A percentile compares a stretch with the other conserved stretches of the same genome.
Evolutionary conservation across 2,329 filamentous ascomycete genomes (phyloP).

Genomic region (Pseudocercospora macadamiae): DNA sequence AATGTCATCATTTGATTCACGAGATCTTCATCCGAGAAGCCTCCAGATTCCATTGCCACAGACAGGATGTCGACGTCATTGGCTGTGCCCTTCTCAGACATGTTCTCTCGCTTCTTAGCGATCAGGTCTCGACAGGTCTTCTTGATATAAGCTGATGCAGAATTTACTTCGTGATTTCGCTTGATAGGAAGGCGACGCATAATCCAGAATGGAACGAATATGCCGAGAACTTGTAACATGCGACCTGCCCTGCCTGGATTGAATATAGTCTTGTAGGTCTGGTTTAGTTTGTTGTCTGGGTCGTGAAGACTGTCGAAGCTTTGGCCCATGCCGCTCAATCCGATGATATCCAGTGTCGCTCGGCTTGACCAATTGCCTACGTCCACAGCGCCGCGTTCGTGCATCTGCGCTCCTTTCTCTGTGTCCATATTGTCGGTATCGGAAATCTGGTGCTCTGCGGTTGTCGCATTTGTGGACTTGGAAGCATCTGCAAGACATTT

Average conservation of each 20-base stretch:
- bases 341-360: slow-evolving; percentile 62
- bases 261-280: slow-evolving; percentile 57
- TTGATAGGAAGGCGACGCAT: slow-evolving; percentile 67
- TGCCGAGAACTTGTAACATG: slow-evolving; percentile 50
- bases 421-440: slow-evolving; percentile 30
- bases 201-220: slow-evolving; percentile 67
- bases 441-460: slow-evolving; percentile 17
- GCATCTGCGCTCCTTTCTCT: slow-evolving; percentile 25
- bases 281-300: slow-evolving; percentile 55
- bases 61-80: slow-evolving; percentile 74
- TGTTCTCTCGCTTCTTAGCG: slow-evolving; percentile 64
- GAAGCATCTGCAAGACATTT: slow-evolving; percentile 40
- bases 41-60: slow-evolving; percentile 74
- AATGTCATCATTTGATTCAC: slow-evolving; percentile 69
- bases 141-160: slow-evolving; percentile 63
- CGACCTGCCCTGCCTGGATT: slow-evolving; percentile 54
- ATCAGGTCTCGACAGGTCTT: slow-evolving; percentile 67
- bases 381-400: slow-evolving; percentile 44
- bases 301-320: slow-evolving; percentile 59
- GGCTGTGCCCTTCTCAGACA: slow-evolving; percentile 48
- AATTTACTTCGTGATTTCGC: slow-evolving; percentile 67
- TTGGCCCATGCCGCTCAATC: slow-evolving; percentile 58
- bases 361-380: slow-evolving; percentile 53
- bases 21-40: slow-evolving; percentile 77
- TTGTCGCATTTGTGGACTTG: slow-evolving; percentile 19